These are phyloP conservation scores for Myochromella boudieri DNA, from an alignment of 768 basidiomycete genomes.

Conservation along the genomic window DNA sequence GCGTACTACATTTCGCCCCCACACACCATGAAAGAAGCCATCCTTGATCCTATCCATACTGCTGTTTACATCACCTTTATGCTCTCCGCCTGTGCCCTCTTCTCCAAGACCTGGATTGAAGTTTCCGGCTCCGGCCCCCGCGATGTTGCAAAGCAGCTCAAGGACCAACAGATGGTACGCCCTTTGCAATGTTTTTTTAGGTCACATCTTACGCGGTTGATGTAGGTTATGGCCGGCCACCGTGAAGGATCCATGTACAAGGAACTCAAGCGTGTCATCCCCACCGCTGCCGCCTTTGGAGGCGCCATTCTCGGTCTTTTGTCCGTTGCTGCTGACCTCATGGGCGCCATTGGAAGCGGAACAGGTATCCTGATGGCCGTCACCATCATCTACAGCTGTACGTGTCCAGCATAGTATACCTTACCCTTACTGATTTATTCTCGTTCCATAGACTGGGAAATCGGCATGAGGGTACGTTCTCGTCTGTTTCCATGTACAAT, in stretches of 20 bases:
- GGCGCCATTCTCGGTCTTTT: conserved; percentile 95
- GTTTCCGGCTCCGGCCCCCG: conserved; percentile 95
- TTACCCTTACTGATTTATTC: conserved; percentile 8
- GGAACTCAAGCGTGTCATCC: conserved; percentile 96
- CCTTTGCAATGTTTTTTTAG: background rate
- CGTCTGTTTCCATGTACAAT: background rate
- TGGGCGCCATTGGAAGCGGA: conserved; percentile 95
- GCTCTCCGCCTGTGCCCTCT: conserved; percentile 90
- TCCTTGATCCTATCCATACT: conserved; percentile 94
- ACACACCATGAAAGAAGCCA: conserved; percentile 84
- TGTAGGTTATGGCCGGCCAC: conserved; percentile 80
- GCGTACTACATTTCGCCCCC: conserved; percentile 99
- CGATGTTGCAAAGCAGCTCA: conserved; percentile 96
- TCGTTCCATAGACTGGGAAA: conserved; percentile 78
- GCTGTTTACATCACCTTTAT: conserved; percentile 90
- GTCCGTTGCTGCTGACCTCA: conserved; percentile 88
- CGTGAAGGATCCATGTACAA: conserved; percentile 99
- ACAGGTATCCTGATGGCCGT: conserved; percentile 98
- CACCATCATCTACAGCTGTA: conserved; percentile 94
- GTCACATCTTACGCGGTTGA: background rate
- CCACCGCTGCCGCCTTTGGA: conserved; percentile 95
- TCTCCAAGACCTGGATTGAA: conserved; percentile 99
- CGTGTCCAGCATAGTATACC: conserved; percentile 28
- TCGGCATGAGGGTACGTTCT: conserved; percentile 69
- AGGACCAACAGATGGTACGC: conserved; percentile 95